Evolutionary conservation across 23 red algal species (phyloP), one percentile per base, ranked within the genome.

Genomic region (Gracilaria gracilis): DNA sequence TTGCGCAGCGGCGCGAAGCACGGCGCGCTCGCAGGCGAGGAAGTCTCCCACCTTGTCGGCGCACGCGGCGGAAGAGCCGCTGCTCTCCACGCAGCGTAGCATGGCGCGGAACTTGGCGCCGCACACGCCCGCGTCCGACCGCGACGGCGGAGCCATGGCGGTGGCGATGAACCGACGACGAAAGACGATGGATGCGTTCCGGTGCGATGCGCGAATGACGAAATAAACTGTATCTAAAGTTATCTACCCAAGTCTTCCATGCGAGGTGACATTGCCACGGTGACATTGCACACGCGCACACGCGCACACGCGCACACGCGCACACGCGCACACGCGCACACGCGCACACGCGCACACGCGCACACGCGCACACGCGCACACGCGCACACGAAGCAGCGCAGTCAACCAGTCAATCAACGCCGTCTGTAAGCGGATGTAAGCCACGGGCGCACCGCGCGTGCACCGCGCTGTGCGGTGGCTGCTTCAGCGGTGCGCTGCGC

Each of bases 71-170:
- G 66, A 47, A 6, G 65, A 44, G 48, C 66, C 84, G 64, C 66
- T 51, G 24, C 51, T 54, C 69, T 88, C 84, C 44, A 88, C 84
- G 57, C 84, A 88, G 15, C 53, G 55, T 46, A 88, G 57, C 84
- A 88, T 88, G 67, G 84, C 70, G 47, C 70, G 84, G 71, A 88
- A 88, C 65, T 88, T 88, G 54, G 38, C 70, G 48, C 84, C 84
- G 84, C 84, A 88, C 72, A 20, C 72, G 39, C 21, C 39, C 40
- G 40, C 46, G 72, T 51, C 40, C 31, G 64, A 32, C 33, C 1
- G 27, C 64, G 64, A 11, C 42, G 42, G 42, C 42, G 42, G 42
- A 11, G 42, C 42, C 5, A 11, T 11, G 42, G 42, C 42, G 42
- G 42, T 11, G 42, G 42, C 42, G 42, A n/a, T n/a, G n/a, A n/a